Percentiles rank a stretch among this genome's conserved stretches.
These are phyloP conservation scores for Grigorovia jiainica DNA, from an alignment of 805 yeast species.

Conservation along the genomic window DNA sequence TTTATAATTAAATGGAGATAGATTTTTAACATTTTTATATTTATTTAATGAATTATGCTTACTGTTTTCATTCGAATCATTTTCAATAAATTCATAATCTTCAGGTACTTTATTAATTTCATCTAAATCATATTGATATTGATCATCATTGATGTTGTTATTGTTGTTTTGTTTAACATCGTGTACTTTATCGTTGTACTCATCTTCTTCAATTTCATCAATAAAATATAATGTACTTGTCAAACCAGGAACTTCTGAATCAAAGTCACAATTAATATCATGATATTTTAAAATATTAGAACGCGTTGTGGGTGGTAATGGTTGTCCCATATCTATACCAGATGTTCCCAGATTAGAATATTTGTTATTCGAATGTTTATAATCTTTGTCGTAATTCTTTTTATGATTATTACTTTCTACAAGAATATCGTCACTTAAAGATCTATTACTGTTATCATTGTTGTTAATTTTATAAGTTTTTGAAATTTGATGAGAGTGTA, in stretches of 20 bases:
- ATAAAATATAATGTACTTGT: conserved; percentile 26
- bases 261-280: conserved; percentile 30
- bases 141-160: conserved; percentile 28
- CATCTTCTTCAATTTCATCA: conserved; percentile 29
- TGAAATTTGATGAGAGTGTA: background rate
- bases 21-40: background rate
- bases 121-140: conserved; percentile 38
- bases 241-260: conserved; percentile 30
- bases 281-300: conserved; percentile 30
- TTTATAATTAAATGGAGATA: conserved; percentile 15
- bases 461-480: background rate
- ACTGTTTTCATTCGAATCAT: conserved; percentile 7
- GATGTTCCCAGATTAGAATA: background rate
- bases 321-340: background rate
- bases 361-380: background rate
- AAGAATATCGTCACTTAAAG: too few species aligned
- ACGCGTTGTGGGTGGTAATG: conserved; percentile 19
- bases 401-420: background rate
- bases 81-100: conserved; percentile 30
- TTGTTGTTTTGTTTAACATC: too few species aligned
- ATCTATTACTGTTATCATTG: background rate
- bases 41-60: conserved; percentile 4
- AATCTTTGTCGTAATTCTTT: background rate
- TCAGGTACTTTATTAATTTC: conserved; percentile 44
- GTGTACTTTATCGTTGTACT: conserved; percentile 18